A percentile compares a stretch with the other conserved stretches of the same genome.
These are phyloP conservation scores for Eremochloa ophiuroides DNA, from an alignment of 176 grass and related monocot species.

Conservation along the genomic window DNA sequence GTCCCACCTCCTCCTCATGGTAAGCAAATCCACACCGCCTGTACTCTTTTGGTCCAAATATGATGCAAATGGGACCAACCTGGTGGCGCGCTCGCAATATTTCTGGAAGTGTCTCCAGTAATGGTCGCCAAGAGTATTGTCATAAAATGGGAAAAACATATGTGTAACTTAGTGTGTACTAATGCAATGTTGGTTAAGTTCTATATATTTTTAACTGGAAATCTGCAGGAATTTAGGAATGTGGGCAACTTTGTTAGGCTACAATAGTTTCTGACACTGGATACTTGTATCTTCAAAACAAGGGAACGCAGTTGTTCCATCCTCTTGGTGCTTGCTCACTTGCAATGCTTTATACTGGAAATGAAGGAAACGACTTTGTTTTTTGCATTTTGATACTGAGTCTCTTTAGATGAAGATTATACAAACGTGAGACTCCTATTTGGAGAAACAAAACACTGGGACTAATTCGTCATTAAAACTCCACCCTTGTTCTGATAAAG, in stretches of 20 bases:
- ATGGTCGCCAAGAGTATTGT: background rate
- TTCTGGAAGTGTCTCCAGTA: background rate
- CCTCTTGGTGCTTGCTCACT: background rate
- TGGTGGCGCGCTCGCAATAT: background rate
- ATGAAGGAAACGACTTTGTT: background rate
- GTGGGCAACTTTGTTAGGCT: background rate
- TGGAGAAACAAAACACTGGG: background rate
- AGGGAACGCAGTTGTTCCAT: background rate
- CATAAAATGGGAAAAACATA: too few species aligned
- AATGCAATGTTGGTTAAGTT: background rate
- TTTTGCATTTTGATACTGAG: background rate
- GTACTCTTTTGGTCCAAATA: background rate
- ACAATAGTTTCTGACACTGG: background rate
- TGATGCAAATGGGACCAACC: background rate
- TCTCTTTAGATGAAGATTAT: background rate
- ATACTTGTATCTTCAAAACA: background rate
- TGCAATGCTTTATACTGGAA: background rate
- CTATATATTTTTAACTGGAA: background rate
- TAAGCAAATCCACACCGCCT: background rate
- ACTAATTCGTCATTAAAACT: background rate
- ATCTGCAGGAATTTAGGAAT: background rate
- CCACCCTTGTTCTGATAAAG: background rate
- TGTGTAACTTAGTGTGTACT: background rate
- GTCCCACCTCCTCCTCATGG: slow-evolving; percentile 77
- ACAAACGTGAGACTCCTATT: background rate